Base-by-base conservation (phyloP, 345 rosid genomes). In the Capsella bursapastoris region DNA sequence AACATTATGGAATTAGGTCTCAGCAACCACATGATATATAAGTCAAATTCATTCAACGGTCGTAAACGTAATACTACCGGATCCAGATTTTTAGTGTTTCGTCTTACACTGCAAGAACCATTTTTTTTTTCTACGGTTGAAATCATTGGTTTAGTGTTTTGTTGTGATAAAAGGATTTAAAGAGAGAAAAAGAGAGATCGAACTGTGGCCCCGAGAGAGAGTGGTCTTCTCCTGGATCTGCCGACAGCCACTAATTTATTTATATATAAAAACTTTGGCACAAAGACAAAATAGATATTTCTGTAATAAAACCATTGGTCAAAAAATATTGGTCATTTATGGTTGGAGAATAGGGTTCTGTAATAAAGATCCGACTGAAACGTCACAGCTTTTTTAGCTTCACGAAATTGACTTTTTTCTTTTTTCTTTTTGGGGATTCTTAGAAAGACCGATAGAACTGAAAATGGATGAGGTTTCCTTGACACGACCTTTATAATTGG, bases 331-430 rank as follows among this genome's bases (percentile, higher is more conserved):
- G 63, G 79, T 51, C 60, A 37, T 27, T 43, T 52, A n/a, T 75
- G 43, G 70, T 76, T 56, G 75, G 70, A 75, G 27, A 62, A 76
- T 63, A 53, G 59, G 44, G 56, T 61, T 61, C 15, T 63, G 65
- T 45, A 55, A 69, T 62, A 61, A 76, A 61, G 34, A 62, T 44
- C 13, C 13, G 65, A 69, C 48, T 62, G 59, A 22, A 52, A 68
- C 64, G 34, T 69, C 43, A 34, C 49, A 27, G 35, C 66, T 31
- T 66, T 66, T 31, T 43, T 66, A 55, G 59, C 52, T 62, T 55
- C 15, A 45, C 59, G 25, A 69, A 70, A 9, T 76, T 76, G 80
- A 63, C 75, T 76, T 68, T 55, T 29, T 47, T 35, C 31, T 11
- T 1, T 25, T 38, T 38, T 22, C 34, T 16, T 15, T 5, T 12